Evolutionary conservation across 441 rosid genomes (phyloP), one percentile per base, ranked within the genome.

Genomic region (Gossypium davidsonii): DNA sequence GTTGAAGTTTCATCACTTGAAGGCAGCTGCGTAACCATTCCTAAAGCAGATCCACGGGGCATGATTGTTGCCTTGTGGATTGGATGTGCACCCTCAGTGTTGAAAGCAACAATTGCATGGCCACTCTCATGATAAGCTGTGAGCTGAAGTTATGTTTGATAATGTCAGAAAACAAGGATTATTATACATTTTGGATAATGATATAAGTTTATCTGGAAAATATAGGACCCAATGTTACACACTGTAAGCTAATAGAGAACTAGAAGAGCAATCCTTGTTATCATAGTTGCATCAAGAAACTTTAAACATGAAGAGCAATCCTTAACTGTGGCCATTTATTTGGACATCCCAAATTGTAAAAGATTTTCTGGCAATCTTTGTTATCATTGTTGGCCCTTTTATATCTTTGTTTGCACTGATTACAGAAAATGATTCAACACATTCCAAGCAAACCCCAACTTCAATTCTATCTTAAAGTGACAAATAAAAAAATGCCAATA

Each of bases 41-140:
- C 99, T 75, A 95, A 74, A 48, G 99, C 97, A 78, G 99, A 91
- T 70, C 99, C 97, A 59, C 97, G 95, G 18, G 98, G 99, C 89
- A 93, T 90, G 77, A 95, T 91, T 34, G 99, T 95, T 44, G 98
- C 99, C 78, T 95, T 95, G 90, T 95, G 99, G 80, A 93, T 89
- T 18, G 96, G 99, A 76, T 91, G 95, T 37, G 99, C 98, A 70
- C 97, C 96, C 20, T 86, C 92, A 0, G 98, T 95, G 77, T 90
- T 90, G 62, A 90, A 83, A 70, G 99, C 98, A 46, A 91, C 97
- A 60, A 95, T 87, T 75, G 99, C 99, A 84, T 95, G 99, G 52
- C 97, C 98, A 68, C 99, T 95, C 88, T 93, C 98, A 78, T 95
- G 99, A 82, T 93, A 95, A 12, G 99, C 99, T 59, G 98, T 93